A percentile compares a stretch with the other conserved stretches of the same genome.
These are phyloP conservation scores for Phialophora tarda DNA, from an alignment of 2,329 filamentous ascomycete genomes.

Conservation along the genomic window DNA sequence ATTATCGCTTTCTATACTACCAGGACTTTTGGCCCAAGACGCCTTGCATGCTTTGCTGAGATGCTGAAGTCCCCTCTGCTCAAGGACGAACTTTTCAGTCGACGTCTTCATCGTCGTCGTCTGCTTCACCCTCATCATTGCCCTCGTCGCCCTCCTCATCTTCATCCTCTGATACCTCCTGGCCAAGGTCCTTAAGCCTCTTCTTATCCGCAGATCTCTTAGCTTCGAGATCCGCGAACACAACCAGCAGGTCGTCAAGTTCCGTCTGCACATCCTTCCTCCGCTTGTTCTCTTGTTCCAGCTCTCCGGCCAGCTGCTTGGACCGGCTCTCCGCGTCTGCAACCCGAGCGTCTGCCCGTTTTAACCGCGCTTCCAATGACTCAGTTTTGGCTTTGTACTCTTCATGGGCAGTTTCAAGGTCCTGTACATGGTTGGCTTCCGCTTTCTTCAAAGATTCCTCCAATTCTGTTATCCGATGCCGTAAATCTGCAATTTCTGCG, in stretches of 20 bases:
- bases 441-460: conserved; percentile 58
- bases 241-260: conserved; percentile 79
- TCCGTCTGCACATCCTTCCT: conserved; percentile 71
- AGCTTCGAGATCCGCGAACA: conserved; percentile 80
- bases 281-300: conserved; percentile 63
- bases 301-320: conserved; percentile 28
- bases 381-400: conserved; percentile 54
- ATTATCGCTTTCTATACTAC: conserved; percentile 24
- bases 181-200: conserved; percentile 69
- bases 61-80: background rate
- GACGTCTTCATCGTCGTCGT: conserved; percentile 29
- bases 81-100: conserved; percentile 29
- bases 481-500: conserved; percentile 68
- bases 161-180: conserved; percentile 77
- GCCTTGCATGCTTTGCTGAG: background rate
- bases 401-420: conserved; percentile 63
- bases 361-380: conserved; percentile 58
- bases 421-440: conserved; percentile 65
- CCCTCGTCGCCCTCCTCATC: conserved; percentile 67
- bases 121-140: conserved; percentile 53
- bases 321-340: conserved; percentile 43
- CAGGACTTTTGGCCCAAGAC: conserved; percentile 10
- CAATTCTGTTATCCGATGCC: conserved; percentile 64
- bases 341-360: conserved; percentile 48
- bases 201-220: conserved; percentile 74